These are phyloP conservation scores for Castanopsis chinensis DNA, from an alignment of 306 rosid species.

Conservation along the genomic window DNA sequence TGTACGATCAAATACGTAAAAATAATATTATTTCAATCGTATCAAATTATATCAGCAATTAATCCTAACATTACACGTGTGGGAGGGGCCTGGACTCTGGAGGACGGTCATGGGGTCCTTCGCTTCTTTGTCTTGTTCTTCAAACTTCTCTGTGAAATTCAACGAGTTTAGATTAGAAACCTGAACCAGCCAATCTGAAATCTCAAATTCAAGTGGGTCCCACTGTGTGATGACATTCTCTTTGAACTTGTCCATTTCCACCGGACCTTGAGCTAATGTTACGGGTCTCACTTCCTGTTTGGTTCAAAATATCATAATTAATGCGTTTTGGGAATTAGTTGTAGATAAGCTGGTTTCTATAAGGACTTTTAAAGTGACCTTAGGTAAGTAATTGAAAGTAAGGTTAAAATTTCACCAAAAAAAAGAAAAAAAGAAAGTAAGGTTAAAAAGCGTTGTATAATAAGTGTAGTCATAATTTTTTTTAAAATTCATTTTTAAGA, in stretches of 20 bases:
- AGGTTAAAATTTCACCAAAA: no score
- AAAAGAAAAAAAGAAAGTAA: no score
- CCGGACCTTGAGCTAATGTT: conserved; percentile 15
- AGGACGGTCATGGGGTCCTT: background rate
- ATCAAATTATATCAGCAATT: no score
- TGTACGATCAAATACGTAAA: no score
- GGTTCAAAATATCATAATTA: conserved; percentile 9
- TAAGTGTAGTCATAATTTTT: background rate
- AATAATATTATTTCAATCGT: no score
- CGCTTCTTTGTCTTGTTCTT: conserved; percentile 4
- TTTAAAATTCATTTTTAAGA: background rate
- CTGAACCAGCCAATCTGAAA: conserved; percentile 35
- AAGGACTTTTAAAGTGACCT: conserved; percentile 26
- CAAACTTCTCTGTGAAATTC: conserved; percentile 2
- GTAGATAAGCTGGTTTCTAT: conserved; percentile 50
- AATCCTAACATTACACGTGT: no score
- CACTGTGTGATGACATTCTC: background rate
- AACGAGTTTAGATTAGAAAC: conserved; percentile 9
- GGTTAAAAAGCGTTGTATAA: background rate
- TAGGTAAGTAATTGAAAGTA: background rate
- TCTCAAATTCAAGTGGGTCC: background rate
- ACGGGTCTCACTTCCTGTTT: background rate
- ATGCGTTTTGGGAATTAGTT: conserved; percentile 12
- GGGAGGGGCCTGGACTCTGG: no score
- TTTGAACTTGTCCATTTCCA: conserved; percentile 31